Conservation (phyloP, 2,329 filamentous ascomycete species). For the Pyrenochaeta sp. region DNA sequence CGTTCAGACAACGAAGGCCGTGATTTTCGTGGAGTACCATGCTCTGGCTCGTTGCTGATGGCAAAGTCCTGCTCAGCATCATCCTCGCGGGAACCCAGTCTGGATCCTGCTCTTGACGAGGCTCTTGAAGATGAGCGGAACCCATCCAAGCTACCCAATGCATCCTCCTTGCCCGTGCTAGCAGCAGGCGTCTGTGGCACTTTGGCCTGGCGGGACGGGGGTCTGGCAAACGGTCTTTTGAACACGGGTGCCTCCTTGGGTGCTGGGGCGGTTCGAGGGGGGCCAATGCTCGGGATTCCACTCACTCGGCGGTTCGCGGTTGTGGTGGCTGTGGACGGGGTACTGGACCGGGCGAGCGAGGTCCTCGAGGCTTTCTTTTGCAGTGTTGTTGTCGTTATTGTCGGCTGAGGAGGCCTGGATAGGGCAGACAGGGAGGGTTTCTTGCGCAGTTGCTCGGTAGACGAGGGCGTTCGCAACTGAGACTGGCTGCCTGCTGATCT, state of each 20-base stretch:
- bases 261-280: constrained; percentile 16
- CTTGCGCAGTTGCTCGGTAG: constrained; percentile 53
- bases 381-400: constrained; percentile 24
- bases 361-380: constrained; percentile 43
- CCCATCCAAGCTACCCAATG: constrained; percentile 51
- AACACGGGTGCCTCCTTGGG: constrained; percentile 37
- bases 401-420: constrained; percentile 20
- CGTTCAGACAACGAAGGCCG: constrained; percentile 76
- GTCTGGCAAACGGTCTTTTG: constrained; percentile 47
- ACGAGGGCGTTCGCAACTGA: constrained; percentile 52
- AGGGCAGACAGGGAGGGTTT: constrained; percentile 40
- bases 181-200: constrained; percentile 20
- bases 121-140: constrained; percentile 53
- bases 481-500: constrained; percentile 46
- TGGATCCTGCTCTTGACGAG: constrained; percentile 49
- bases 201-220: constrained; percentile 42
- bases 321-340: constrained; percentile 23
- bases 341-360: constrained; percentile 36
- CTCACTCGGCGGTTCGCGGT: constrained; percentile 32
- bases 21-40: constrained; percentile 27
- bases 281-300: constrained; percentile 25
- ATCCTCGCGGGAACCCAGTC: constrained; percentile 43
- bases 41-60: constrained; percentile 22
- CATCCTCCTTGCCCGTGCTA: constrained; percentile 36
- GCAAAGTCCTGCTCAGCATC: constrained; percentile 30